Conservation (phyloP, 2,329 filamentous ascomycete genomes). For the Pezicula neosporulosa region DNA sequence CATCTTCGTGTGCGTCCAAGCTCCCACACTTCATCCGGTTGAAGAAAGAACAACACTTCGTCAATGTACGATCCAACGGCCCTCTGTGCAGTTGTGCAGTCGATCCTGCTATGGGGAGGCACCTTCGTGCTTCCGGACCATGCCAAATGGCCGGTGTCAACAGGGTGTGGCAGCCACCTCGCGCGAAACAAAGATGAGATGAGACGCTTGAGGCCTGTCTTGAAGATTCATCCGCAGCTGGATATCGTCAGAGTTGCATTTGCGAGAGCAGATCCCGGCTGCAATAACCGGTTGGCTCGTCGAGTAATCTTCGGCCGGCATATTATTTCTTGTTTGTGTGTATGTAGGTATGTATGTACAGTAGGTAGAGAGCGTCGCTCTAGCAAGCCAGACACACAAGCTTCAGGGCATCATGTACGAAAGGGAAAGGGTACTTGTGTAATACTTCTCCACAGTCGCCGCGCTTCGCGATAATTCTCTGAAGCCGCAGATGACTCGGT, state of each 20-base stretch:
- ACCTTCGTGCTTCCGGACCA: constrained; percentile 22
- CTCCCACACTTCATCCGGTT: no score
- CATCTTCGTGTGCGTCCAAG: no score
- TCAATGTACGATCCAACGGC: constrained; percentile 11
- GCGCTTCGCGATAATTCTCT: constrained; percentile 1
- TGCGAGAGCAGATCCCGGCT: neutral
- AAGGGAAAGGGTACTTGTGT: no score
- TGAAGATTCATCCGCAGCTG: no score
- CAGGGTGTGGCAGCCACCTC: neutral
- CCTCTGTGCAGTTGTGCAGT: constrained; percentile 8
- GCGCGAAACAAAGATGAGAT: constrained; percentile 7
- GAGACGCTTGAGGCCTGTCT: neutral
- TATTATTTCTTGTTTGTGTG: neutral
- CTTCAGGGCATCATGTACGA: neutral
- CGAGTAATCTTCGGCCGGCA: neutral
- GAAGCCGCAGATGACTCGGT: neutral
- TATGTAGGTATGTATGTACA: no score
- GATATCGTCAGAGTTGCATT: neutral
- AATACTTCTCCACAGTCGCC: neutral
- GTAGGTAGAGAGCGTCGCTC: no score
- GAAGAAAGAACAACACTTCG: neutral
- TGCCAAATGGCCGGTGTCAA: constrained; percentile 6
- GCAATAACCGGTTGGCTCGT: neutral
- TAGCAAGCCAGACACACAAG: neutral
- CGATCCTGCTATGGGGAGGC: constrained; percentile 21